These are phyloP conservation scores for Vanrija sp. DNA, from an alignment of 1,284 basidiomycete genomes.

Conservation along the genomic window DNA sequence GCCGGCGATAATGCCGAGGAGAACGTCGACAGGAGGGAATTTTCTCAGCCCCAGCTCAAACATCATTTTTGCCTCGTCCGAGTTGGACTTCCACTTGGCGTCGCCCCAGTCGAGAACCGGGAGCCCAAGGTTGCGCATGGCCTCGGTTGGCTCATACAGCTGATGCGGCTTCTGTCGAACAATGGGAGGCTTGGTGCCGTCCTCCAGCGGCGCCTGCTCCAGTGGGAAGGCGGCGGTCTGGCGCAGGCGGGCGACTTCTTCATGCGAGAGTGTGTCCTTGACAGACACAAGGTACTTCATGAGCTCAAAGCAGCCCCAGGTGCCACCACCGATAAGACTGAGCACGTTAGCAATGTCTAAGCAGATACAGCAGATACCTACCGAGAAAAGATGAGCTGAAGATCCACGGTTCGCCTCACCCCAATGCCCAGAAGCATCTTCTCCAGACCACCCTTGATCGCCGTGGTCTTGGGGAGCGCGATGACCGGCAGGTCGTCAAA, in stretches of 20 bases:
- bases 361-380: constrained; percentile 38
- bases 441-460: constrained; percentile 71
- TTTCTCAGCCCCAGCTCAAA: constrained; percentile 72
- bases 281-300: constrained; percentile 86
- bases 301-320: constrained; percentile 53
- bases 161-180: constrained; percentile 61
- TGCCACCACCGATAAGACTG: constrained; percentile 53
- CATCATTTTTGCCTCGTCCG: constrained; percentile 86
- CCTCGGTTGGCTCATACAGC: constrained; percentile 78
- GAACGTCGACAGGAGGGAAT: constrained; percentile 63
- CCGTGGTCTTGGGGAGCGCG: constrained; percentile 62
- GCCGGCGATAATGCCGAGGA: constrained; percentile 65
- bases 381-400: constrained; percentile 82
- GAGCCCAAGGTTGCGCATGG: constrained; percentile 68
- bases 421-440: constrained; percentile 73
- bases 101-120: constrained; percentile 85
- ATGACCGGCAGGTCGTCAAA: constrained; percentile 86
- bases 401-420: constrained; percentile 85
- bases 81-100: constrained; percentile 71
- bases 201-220: constrained; percentile 52
- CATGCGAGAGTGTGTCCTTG: constrained; percentile 61
- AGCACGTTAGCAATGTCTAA: constrained; percentile 2
- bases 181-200: constrained; percentile 35
- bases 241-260: constrained; percentile 69
- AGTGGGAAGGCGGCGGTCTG: constrained; percentile 77